These are phyloP conservation scores for Fragaria iinumae DNA, from an alignment of 306 rosid species.

Conservation along the genomic window DNA sequence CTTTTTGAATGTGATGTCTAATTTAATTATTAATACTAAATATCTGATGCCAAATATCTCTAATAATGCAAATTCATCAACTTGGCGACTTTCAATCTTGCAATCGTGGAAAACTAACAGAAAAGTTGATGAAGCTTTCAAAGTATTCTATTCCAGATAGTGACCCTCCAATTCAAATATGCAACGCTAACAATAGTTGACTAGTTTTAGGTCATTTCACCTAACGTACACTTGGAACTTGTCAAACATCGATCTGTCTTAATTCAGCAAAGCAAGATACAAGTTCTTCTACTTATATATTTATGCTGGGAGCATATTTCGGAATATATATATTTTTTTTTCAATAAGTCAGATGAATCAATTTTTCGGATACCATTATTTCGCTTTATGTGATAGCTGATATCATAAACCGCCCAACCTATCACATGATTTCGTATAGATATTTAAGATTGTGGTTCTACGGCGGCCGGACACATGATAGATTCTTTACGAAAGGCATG, in stretches of 20 bases:
- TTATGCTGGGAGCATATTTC: neutral
- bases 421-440: neutral
- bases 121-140: neutral
- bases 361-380: no score
- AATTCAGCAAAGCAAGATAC: neutral
- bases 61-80: neutral
- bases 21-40: neutral
- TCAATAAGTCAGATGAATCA: no score
- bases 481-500: neutral
- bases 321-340: no score
- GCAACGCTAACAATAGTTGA: conserved; percentile 6
- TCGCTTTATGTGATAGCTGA: no score
- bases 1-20: neutral
- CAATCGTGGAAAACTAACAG: neutral
- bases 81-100: neutral
- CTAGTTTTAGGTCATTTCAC: neutral
- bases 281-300: neutral
- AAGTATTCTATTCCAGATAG: neutral
- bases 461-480: neutral
- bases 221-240: neutral
- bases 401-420: neutral
- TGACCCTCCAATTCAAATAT: neutral
- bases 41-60: neutral
- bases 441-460: no score
- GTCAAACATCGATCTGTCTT: neutral